These are phyloP conservation scores for Durio zibethinus DNA, from an alignment of 345 rosid species.

Conservation along the genomic window DNA sequence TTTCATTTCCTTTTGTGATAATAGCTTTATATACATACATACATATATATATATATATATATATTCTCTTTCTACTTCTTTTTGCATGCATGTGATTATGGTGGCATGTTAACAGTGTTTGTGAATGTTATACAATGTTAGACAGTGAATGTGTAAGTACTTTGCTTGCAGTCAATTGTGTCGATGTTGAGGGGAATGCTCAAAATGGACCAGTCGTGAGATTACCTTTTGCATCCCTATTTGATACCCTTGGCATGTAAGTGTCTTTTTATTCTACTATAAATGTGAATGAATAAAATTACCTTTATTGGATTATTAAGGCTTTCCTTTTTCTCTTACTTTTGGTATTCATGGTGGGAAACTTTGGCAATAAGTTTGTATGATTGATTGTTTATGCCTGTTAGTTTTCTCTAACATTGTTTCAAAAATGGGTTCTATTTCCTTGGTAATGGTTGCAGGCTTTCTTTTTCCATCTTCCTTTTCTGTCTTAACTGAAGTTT, in stretches of 20 bases:
- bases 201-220: constrained; percentile 55
- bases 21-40: too few relatives aligned
- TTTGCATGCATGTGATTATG: constrained; percentile 4
- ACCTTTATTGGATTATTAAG: background rate
- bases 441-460: background rate
- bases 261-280: constrained; percentile 24
- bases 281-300: background rate
- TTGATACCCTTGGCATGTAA: constrained; percentile 93
- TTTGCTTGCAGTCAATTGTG: constrained; percentile 67
- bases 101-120: too few relatives aligned
- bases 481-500: background rate
- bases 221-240: constrained; percentile 83
- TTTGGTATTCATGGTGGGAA: background rate
- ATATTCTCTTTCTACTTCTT: background rate
- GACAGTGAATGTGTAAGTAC: constrained; percentile 6
- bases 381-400: background rate
- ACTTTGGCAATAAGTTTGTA: background rate
- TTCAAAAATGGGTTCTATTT: background rate
- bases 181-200: constrained; percentile 77
- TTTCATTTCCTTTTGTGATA: background rate
- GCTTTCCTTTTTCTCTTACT: background rate
- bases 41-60: too few relatives aligned
- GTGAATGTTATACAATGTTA: background rate
- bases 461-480: background rate
- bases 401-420: background rate